A percentile compares a stretch with the other conserved stretches of the same genome.
Conservation (phyloP, 2,329 filamentous ascomycete genomes). For the Apiospora arundinis region DNA sequence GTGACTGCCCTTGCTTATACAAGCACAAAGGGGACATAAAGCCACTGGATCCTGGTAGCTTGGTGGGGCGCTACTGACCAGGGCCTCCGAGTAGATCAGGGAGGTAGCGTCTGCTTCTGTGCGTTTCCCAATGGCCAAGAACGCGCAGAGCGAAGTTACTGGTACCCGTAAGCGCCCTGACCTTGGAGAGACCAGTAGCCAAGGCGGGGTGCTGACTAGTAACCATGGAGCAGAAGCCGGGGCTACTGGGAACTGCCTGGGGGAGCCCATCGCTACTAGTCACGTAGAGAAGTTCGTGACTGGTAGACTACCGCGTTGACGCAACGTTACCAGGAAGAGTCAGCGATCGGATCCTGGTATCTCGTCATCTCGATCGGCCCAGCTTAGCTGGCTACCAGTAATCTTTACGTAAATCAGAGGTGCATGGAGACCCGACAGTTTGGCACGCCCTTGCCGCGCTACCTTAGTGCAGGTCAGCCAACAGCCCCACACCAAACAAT, state of each 20-base stretch:
- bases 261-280: conserved; percentile 3
- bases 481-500: background rate
- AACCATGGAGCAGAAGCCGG: conserved; percentile 1
- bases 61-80: background rate
- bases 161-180: background rate
- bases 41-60: background rate
- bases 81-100: background rate
- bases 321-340: background rate
- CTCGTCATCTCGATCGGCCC: background rate
- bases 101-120: background rate
- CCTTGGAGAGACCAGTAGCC: conserved; percentile 3
- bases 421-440: background rate
- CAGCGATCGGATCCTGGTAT: background rate
- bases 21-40: background rate
- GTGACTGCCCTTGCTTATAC: background rate
- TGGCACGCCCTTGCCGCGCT: background rate
- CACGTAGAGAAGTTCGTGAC: background rate
- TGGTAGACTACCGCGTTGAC: background rate
- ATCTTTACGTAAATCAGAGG: background rate
- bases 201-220: background rate
- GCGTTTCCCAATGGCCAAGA: background rate
- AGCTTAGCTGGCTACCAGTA: background rate
- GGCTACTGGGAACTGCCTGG: background rate
- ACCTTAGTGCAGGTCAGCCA: background rate
- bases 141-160: background rate